These are phyloP conservation scores for Nymphaea thermarum DNA, from an alignment of 164 flowering plant species.

Conservation along the genomic window DNA sequence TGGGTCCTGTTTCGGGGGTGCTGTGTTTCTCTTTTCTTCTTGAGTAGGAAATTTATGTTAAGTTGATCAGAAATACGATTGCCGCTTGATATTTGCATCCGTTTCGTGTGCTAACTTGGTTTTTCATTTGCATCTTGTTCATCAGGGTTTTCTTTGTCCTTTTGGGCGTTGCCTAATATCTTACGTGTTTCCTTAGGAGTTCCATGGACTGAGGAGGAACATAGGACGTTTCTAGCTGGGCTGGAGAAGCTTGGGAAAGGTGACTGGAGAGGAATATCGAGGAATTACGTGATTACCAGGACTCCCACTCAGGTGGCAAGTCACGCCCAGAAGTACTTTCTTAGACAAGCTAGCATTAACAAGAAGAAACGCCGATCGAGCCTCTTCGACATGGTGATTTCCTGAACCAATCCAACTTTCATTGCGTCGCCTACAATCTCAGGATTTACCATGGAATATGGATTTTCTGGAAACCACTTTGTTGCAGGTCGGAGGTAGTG, in stretches of 20 bases:
- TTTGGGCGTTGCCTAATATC: too few relatives aligned
- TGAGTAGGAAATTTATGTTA: too few relatives aligned
- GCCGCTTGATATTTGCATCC: too few relatives aligned
- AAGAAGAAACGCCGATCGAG: constrained; percentile 78
- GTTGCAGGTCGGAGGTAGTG: neutral
- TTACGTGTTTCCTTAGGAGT: constrained; percentile 29
- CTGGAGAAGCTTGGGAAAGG: constrained; percentile 81
- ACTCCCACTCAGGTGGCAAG: constrained; percentile 95
- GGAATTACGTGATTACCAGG: constrained; percentile 58
- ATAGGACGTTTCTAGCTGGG: constrained; percentile 51
- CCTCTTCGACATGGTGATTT: constrained; percentile 72
- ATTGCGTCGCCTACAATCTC: neutral
- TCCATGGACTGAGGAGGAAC: constrained; percentile 89
- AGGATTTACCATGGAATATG: neutral
- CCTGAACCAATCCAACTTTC: neutral
- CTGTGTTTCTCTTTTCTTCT: neutral
- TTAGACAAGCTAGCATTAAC: constrained; percentile 37
- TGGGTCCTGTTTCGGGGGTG: neutral
- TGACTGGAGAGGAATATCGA: constrained; percentile 90
- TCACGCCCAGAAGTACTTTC: constrained; percentile 88
- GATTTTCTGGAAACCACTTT: neutral
- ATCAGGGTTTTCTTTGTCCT: too few relatives aligned
- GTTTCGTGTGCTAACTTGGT: too few relatives aligned
- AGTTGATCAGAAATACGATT: too few relatives aligned
- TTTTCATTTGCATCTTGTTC: too few relatives aligned